phyloP scores from a whole-genome alignment of 192 early-diverging fungal genomes.

The Radiomyces spectabilis region DNA sequence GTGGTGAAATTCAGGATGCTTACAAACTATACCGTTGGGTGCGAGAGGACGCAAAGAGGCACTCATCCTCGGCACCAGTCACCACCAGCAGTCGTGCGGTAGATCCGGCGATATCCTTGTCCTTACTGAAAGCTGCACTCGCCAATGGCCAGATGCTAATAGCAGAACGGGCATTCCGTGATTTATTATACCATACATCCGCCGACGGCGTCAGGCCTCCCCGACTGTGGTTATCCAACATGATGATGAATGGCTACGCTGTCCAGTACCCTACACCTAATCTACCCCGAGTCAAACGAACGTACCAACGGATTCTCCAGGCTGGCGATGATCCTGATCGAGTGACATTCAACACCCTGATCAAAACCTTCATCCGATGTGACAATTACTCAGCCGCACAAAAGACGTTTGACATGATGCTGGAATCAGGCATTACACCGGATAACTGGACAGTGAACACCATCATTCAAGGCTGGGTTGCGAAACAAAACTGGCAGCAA shows the following conservation, averaged over 20 bases:
- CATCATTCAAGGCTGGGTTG: constrained; percentile 10
- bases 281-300: neutral
- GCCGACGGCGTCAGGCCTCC: too few relatives aligned
- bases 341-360: constrained; percentile 16
- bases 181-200: too few relatives aligned
- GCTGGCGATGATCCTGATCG: constrained; percentile 1
- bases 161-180: neutral
- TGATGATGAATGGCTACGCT: constrained; percentile 16
- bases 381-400: constrained; percentile 4
- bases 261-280: constrained; percentile 2
- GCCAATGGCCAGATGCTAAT: neutral
- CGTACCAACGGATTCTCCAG: neutral
- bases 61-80: too few relatives aligned
- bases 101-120: too few relatives aligned
- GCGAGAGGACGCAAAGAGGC: too few relatives aligned
- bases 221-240: constrained; percentile 1
- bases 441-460: constrained; percentile 8
- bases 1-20: neutral
- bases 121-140: too few relatives aligned
- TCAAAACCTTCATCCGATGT: constrained; percentile 12
- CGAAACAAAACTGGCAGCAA: constrained; percentile 6
- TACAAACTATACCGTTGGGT: constrained; percentile 12
- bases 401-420: constrained; percentile 10
- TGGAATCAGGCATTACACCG: neutral
- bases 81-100: too few relatives aligned